Percentiles rank a stretch among this genome's conserved stretches.
phyloP scores from a whole-genome alignment of 176 grass and related monocot species.

The Carex parvula region DNA sequence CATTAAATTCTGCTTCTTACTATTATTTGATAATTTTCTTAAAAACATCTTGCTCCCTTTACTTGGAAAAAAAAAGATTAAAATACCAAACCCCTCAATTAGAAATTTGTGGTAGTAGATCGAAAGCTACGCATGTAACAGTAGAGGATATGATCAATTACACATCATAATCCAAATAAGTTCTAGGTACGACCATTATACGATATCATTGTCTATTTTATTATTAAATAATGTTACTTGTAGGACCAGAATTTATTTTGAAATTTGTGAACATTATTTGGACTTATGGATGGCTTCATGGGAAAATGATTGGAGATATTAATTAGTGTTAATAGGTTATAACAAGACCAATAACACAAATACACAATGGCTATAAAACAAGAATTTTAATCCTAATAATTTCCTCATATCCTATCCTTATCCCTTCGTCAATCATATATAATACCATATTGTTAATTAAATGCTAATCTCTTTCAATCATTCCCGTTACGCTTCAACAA shows the following conservation, averaged over 20 bases:
- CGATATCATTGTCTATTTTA: slow-evolving; percentile 13
- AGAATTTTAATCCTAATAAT: neutral
- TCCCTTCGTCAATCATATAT: neutral
- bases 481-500: neutral
- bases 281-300: neutral
- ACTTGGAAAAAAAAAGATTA: neutral
- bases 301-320: slow-evolving; percentile 12
- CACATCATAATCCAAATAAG: neutral
- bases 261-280: slow-evolving; percentile 2
- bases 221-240: slow-evolving; percentile 2
- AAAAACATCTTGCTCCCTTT: neutral
- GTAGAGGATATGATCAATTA: neutral
- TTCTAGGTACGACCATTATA: neutral
- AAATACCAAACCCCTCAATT: neutral
- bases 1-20: no score
- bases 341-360: neutral
- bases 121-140: neutral
- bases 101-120: neutral
- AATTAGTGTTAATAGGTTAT: neutral
- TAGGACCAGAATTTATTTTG: slow-evolving; percentile 3
- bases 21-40: neutral
- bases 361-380: slow-evolving; percentile 7
- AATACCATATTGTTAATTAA: neutral
- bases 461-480: slow-evolving; percentile 14
- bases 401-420: slow-evolving; percentile 8